Evolutionary conservation across 2,329 filamentous ascomycete genomes (phyloP).

Genomic region (Colletotrichum cereale): DNA sequence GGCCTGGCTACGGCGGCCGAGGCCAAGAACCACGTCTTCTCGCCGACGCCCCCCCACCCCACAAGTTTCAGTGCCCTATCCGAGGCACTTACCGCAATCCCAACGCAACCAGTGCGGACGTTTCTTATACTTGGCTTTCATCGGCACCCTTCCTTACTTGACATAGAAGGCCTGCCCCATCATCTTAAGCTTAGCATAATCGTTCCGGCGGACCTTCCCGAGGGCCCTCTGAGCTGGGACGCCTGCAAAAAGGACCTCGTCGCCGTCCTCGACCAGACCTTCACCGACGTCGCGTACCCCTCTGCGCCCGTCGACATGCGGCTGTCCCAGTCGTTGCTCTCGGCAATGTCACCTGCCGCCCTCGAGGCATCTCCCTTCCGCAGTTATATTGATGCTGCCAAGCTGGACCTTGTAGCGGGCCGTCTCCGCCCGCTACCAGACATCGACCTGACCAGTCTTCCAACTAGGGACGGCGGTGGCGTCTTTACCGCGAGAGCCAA

Average conservation of each 20-base stretch:
- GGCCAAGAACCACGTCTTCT: constrained; percentile 53
- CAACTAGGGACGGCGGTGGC: neutral
- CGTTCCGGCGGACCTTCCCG: constrained; percentile 33
- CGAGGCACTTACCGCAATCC: constrained; percentile 42
- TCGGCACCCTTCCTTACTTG: constrained; percentile 2
- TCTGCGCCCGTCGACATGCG: constrained; percentile 62
- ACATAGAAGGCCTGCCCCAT: neutral
- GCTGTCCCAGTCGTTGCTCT: constrained; percentile 53
- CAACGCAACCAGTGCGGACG: constrained; percentile 38
- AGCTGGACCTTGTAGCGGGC: constrained; percentile 59
- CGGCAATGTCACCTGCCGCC: constrained; percentile 43
- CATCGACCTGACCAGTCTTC: constrained; percentile 41
- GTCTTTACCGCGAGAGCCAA: constrained; percentile 5
- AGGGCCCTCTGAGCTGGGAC: constrained; percentile 40
- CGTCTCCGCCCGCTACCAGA: constrained; percentile 55
- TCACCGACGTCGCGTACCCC: constrained; percentile 62
- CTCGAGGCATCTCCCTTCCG: constrained; percentile 50
- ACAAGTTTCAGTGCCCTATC: constrained; percentile 53
- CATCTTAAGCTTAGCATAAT: constrained; percentile 40
- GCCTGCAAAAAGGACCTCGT: constrained; percentile 47
- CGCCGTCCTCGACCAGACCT: constrained; percentile 53
- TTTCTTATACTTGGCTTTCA: constrained; percentile 61
- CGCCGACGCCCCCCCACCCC: constrained; percentile 62
- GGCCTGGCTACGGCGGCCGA: constrained; percentile 2
- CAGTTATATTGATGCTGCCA: constrained; percentile 58